Evolutionary conservation across 2,329 filamentous ascomycete genomes (phyloP), one percentile per base, ranked within the genome.

Genomic region (Clarireedia paspali): DNA sequence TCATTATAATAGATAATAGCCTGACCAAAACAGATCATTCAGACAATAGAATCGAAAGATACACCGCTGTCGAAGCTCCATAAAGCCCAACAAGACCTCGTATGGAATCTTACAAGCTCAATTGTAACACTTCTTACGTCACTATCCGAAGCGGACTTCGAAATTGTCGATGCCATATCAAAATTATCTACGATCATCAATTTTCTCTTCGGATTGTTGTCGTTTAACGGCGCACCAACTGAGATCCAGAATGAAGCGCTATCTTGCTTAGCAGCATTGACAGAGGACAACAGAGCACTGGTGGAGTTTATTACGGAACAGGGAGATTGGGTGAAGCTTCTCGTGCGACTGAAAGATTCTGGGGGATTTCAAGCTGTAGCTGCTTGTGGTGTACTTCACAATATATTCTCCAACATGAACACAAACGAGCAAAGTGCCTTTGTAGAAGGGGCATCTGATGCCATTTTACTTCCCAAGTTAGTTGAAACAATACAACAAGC

Each of bases 331-430:
- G 78, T 82, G 58, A 74, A 77, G 15, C 68, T 73, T 4, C 71
- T 87, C 27, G 65, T 76, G 30, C 66, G 72, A 20, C 69, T 84
- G 47, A 77, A 76, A 57, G 72, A 76, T 20, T 68, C 72, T n/a
- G 71, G 71, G 36, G 77, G 72, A 30, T 70, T 76, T 17, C 75
- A 75, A 56, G 77, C 77, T 1, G 75, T 84, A 36, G 70, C 84
- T 7, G 76, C 82, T 6, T 85, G 82, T 50, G 79, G 80, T 14
- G 74, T 84, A 23, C 73, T 87, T 12, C 83, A 87, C 67, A 85
- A 85, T 59, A 69, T 86, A 38, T 85, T 83, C 65, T 69, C 76
- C 6, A 71, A 75, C 3, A 73, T 80, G 62, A 70, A 76, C 55
- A 81, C 77, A 77, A 74, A 76, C 34, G 79, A 81, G 54, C 70